A percentile compares a stretch with the other conserved stretches of the same genome.
These are phyloP conservation scores for Xylariales sp. DNA, from an alignment of 2,329 filamentous ascomycete species.

Conservation along the genomic window DNA sequence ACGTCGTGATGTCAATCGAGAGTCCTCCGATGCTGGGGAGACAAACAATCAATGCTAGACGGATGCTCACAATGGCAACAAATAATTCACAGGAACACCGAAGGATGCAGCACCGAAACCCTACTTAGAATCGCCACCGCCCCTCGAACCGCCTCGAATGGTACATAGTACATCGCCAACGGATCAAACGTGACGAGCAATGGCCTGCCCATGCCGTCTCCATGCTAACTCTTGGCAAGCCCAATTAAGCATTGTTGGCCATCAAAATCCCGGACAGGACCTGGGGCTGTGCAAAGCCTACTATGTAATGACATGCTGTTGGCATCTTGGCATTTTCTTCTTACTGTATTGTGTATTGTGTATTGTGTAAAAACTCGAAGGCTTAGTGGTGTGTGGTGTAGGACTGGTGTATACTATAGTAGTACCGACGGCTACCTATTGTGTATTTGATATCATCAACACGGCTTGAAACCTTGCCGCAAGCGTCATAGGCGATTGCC, in stretches of 20 bases:
- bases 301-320: slow-evolving; percentile 5
- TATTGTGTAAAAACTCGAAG: neutral
- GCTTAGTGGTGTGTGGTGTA: too few species aligned
- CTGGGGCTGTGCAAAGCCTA: slow-evolving; percentile 13
- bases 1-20: slow-evolving; percentile 12
- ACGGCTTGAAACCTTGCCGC: slow-evolving; percentile 13
- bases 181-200: too few species aligned
- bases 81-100: too few species aligned
- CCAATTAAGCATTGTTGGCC: neutral
- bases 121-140: too few species aligned
- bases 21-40: neutral
- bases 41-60: neutral
- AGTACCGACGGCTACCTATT: neutral
- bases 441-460: neutral
- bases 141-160: too few species aligned
- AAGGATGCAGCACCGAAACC: too few species aligned
- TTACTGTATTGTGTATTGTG: slow-evolving; percentile 12
- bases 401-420: too few species aligned
- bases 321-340: slow-evolving; percentile 15
- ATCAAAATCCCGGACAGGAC: neutral
- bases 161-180: too few species aligned
- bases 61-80: neutral
- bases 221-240: slow-evolving; percentile 10
- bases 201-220: too few species aligned
- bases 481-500: slow-evolving; percentile 27